Evolutionary conservation across 129 eudicot species (phyloP), one percentile per base, ranked within the genome.

Genomic region (Chrysanthemum lavandulifolium): DNA sequence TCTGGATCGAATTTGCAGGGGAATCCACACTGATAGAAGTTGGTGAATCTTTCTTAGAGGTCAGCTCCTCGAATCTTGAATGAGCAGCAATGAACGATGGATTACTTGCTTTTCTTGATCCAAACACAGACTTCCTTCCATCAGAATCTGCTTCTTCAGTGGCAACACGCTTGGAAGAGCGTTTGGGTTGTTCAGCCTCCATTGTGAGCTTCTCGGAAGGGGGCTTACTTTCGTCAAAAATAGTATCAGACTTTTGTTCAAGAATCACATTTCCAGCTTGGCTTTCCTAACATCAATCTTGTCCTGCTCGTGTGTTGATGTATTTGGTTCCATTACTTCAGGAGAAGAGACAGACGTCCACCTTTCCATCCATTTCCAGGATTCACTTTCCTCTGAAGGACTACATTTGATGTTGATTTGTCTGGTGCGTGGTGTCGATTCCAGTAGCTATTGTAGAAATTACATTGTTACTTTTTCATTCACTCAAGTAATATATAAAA

Each of bases 281-380:
- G 58, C 12, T 49, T 73, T 58, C 73, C 57, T n/a, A 64, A 63
- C 67, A 74, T 73, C 62, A 15, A 55, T 53, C n/a, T 79, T 75
- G 50, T 77, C 81, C 60, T 77, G 76, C 57, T 70, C 76, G 12
- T 53, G 66, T 67, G 58, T 80, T 4, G 64, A 66, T 29, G 56
- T 61, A 13, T 27, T 74, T 59, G 71, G 29, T 64, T 58, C 84
- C 66, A 80, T 73, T 65, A 43, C 61, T 73, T 63, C 80, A 8
- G 76, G 72, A 45, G 89, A 79, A 57, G 93, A 86, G 59, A 77
- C 84, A 6, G 94, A 71, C 84, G 82, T 84, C 98, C 98, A 92
- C 53, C 95, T 85, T 72, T 92, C 95, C 71, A 92, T 76, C 98
- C 98, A 92, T 79, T 79, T 80, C 98, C 98, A 89, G 31, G 96